Evolutionary conservation across 148 eudicot species (phyloP), one percentile per base, ranked within the genome.

Genomic region (Camellia lanceoleosa): DNA sequence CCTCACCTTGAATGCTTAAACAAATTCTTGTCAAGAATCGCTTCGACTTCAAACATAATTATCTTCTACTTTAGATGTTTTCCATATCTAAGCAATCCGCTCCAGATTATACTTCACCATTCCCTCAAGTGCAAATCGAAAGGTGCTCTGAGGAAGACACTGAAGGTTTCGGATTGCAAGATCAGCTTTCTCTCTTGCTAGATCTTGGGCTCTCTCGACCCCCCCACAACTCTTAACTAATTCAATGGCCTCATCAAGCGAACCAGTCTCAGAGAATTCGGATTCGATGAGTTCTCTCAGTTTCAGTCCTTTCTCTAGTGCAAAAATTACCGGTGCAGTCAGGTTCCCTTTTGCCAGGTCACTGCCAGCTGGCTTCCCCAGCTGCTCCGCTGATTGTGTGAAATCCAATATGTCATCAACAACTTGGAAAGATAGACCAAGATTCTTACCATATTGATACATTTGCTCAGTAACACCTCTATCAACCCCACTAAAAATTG

Each of bases 331-430:
- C 0, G 97, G 98, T 15, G 98, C 98, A n/a, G 98, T 94, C 55
- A 94, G 80, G 71, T 92, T 94, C 58, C 98, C 98, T 82, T 92
- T 94, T 0, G 90, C 90, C 71, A 94, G 87, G 91, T 94, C 98
- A 44, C 91, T 91, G 18, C 90, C 98, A 47, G 97, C 97, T 1
- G 97, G 98, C 86, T 94, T 94, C 3, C 98, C 98, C 62, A 94
- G 87, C 84, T 94, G 98, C 84, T 92, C 88, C 0, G 97, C 93
- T 3, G 98, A 91, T 80, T 94, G 98, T 3, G 97, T 94, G 80
- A 94, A 94, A 79, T 94, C 98, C 81, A 94, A 77, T 78, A 94
- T 89, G 87, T 95, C 98, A 16, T 95, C 98, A 0, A 95, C 98
- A n/a, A 95, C 87, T 82, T 95, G 98, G 85, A 92, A 94, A 43